A percentile compares a stretch with the other conserved stretches of the same genome.
Evolutionary conservation across 768 basidiomycete species (phyloP).

Genomic region (Russula griseocarnosa): DNA sequence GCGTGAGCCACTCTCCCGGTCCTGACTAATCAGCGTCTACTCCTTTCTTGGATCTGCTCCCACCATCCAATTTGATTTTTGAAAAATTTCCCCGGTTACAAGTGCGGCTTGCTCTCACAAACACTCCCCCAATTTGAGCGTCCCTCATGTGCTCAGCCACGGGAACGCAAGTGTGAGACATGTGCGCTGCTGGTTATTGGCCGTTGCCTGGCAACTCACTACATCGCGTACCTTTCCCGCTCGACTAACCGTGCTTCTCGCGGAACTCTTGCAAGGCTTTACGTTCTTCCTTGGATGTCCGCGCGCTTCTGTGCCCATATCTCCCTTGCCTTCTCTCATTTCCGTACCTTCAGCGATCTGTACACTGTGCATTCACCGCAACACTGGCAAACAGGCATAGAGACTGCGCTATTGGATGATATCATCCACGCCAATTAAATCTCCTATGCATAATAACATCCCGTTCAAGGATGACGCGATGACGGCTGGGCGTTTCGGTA

Average conservation of each 20-base stretch:
- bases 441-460: background rate
- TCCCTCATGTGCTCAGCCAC: background rate
- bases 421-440: background rate
- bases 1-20: conserved; percentile 15
- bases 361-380: background rate
- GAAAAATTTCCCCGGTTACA: too few species aligned
- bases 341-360: background rate
- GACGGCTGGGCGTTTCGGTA: background rate
- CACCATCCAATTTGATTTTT: too few species aligned
- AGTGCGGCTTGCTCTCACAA: background rate
- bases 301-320: background rate
- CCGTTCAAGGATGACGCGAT: background rate
- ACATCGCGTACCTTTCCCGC: background rate
- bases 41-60: too few species aligned
- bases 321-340: too few species aligned
- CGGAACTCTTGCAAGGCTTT: background rate
- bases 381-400: background rate
- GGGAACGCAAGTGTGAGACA: too few species aligned
- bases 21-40: background rate
- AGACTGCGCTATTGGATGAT: background rate
- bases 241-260: background rate
- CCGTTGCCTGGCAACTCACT: conserved; percentile 14
- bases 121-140: background rate
- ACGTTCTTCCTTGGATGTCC: background rate
- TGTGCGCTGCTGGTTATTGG: too few species aligned